phyloP scores from a whole-genome alignment of 371 early-diverging fungal genomes.

The Thermomucor indicae-seudaticae region DNA sequence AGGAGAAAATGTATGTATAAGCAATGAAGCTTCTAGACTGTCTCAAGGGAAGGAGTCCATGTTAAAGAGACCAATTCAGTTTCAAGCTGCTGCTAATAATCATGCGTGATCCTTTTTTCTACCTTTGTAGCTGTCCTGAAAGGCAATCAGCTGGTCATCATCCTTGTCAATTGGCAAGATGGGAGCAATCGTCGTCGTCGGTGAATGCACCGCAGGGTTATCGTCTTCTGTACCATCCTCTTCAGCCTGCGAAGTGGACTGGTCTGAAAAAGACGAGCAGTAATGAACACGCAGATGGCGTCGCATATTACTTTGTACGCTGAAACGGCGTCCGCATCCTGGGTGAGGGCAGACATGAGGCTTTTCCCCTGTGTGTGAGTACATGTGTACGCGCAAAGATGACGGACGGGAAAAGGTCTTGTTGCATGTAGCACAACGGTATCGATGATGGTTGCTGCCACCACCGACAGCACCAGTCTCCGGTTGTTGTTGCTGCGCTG shows the following conservation, averaged over 20 bases:
- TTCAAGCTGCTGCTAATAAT: too few relatives aligned
- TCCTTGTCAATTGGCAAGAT: background rate
- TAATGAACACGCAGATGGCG: conserved; percentile 47
- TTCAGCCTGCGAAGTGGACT: background rate
- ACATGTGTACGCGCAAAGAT: conserved; percentile 49
- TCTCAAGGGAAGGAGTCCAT: too few relatives aligned
- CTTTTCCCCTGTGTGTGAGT: conserved; percentile 63
- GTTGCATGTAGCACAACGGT: conserved; percentile 44
- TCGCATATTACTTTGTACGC: conserved; percentile 57
- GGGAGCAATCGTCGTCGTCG: background rate
- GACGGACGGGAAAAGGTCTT: conserved; percentile 58
- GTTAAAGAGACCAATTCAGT: too few relatives aligned
- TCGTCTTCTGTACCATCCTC: background rate
- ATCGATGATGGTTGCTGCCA: too few relatives aligned
- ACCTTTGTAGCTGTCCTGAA: too few relatives aligned
- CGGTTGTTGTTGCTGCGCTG: background rate
- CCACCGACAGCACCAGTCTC: background rate
- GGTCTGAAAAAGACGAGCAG: background rate
- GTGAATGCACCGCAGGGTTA: background rate
- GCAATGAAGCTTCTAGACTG: too few relatives aligned
- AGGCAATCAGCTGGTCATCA: background rate
- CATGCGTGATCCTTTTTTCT: too few relatives aligned
- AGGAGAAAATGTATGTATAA: too few relatives aligned
- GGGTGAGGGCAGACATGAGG: conserved; percentile 47
- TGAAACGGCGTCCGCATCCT: conserved; percentile 52